A percentile compares a stretch with the other conserved stretches of the same genome.
phyloP scores from a whole-genome alignment of 2,329 filamentous ascomycete species.

The Colletotrichum sp. region DNA sequence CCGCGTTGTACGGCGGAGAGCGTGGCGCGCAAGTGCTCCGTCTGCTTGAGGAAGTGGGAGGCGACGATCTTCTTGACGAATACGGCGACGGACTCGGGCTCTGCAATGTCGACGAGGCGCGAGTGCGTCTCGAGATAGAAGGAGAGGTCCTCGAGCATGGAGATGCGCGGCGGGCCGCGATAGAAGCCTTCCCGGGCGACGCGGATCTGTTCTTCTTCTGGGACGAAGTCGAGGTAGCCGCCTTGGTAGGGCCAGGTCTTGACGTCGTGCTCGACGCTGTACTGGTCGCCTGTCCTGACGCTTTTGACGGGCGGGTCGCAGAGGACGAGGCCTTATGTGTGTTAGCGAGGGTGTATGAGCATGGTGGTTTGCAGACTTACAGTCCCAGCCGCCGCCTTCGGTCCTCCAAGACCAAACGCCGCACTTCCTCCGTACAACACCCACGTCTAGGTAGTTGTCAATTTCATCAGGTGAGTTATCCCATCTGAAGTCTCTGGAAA shows the following conservation, averaged over 20 bases:
- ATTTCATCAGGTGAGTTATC: constrained; percentile 7
- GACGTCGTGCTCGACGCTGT: constrained; percentile 17
- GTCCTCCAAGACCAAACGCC: constrained; percentile 24
- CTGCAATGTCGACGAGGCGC: constrained; percentile 1
- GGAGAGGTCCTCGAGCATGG: constrained; percentile 27
- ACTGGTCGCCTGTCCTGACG: constrained; percentile 24
- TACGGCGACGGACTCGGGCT: constrained; percentile 17
- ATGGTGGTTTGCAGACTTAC: neutral
- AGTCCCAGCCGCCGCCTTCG: constrained; percentile 25
- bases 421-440: constrained; percentile 26
- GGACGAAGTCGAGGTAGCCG: constrained; percentile 30
- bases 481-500: constrained; percentile 21
- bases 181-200: neutral
- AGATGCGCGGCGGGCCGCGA: constrained; percentile 24
- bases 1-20: constrained; percentile 26
- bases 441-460: constrained; percentile 24
- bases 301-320: constrained; percentile 26
- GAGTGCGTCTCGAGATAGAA: constrained; percentile 27
- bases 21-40: constrained; percentile 25
- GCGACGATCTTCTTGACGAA: constrained; percentile 29
- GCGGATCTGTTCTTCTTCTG: constrained; percentile 21
- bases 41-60: constrained; percentile 27
- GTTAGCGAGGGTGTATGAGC: neutral
- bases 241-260: constrained; percentile 25
- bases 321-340: constrained; percentile 22